Conservation (phyloP, 495 filamentous ascomycete genomes). For the Chlorociboria aeruginascens region DNA sequence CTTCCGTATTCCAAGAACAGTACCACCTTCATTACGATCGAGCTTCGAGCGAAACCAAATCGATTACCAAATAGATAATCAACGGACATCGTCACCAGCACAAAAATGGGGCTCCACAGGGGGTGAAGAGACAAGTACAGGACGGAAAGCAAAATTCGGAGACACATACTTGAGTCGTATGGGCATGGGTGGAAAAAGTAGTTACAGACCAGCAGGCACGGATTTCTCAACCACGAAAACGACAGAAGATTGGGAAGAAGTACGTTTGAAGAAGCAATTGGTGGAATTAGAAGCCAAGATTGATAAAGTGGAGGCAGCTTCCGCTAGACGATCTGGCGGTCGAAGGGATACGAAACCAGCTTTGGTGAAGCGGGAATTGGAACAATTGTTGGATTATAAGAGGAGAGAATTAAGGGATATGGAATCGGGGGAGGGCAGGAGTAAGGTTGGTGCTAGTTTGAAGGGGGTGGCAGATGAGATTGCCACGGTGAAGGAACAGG, state of each 20-base stretch:
- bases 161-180: conserved; percentile 89
- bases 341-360: conserved; percentile 59
- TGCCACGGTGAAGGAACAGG: conserved; percentile 62
- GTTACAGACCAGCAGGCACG: conserved; percentile 57
- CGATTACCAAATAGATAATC: conserved; percentile 82
- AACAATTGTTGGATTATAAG: conserved; percentile 79
- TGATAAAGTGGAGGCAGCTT: conserved; percentile 57
- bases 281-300: conserved; percentile 78
- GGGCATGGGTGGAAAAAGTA: conserved; percentile 67
- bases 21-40: conserved; percentile 78
- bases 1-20: conserved; percentile 84
- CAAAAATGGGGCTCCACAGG: conserved; percentile 54
- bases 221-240: conserved; percentile 62
- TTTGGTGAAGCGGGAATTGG: conserved; percentile 84
- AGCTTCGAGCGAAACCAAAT: conserved; percentile 91
- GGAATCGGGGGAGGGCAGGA: conserved; percentile 67
- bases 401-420: conserved; percentile 50
- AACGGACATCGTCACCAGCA: conserved; percentile 37
- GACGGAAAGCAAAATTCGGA: conserved; percentile 89
- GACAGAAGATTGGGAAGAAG: conserved; percentile 89
- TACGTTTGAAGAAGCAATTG: conserved; percentile 83
- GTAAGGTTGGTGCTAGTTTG: conserved; percentile 44
- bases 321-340: conserved; percentile 39
- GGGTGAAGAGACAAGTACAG: conserved; percentile 60
- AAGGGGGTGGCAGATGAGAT: conserved; percentile 56